Evolutionary conservation across 1,284 basidiomycete genomes (phyloP).

Genomic region (Sporisorium graminicola): DNA sequence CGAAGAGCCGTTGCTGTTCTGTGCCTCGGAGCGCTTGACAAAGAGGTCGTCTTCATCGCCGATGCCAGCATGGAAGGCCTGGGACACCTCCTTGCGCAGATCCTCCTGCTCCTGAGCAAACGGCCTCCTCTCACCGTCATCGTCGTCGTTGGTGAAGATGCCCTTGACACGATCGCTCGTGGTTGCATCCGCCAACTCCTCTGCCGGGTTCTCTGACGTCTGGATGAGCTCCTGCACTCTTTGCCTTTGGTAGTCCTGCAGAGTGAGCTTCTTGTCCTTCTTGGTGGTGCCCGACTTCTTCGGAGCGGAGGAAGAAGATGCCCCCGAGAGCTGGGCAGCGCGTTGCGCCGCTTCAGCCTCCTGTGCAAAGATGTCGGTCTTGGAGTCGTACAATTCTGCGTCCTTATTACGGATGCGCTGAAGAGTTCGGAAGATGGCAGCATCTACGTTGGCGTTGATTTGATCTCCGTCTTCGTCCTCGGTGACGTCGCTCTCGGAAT

Average conservation of each 20-base stretch:
- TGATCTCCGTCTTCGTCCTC: conserved; percentile 97
- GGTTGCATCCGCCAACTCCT: conserved; percentile 66
- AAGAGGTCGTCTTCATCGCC: conserved; percentile 73
- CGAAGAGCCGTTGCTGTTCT: conserved; percentile 80
- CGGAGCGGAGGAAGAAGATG: conserved; percentile 1
- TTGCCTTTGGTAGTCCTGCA: conserved; percentile 66
- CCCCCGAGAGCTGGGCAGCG: conserved; percentile 27
- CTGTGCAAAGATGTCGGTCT: conserved; percentile 60
- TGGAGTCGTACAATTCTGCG: conserved; percentile 82
- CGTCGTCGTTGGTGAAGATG: conserved; percentile 72
- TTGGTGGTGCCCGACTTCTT: conserved; percentile 28
- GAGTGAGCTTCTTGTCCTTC: conserved; percentile 62
- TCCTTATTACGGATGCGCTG: conserved; percentile 87
- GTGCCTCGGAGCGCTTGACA: conserved; percentile 81
- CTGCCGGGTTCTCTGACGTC: conserved; percentile 60
- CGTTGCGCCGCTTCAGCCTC: conserved; percentile 39
- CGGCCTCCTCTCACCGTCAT: conserved; percentile 75
- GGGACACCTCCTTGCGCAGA: conserved; percentile 84
- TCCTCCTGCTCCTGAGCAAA: conserved; percentile 83
- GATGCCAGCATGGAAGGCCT: conserved; percentile 77
- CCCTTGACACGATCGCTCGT: conserved; percentile 27
- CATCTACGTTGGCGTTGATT: conserved; percentile 92
- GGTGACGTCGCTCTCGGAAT: conserved; percentile 75
- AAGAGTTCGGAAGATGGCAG: conserved; percentile 91
- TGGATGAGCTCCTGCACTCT: conserved; percentile 65